Percentiles rank a stretch among this genome's conserved stretches.
These are phyloP conservation scores for Starmerella vitae DNA, from an alignment of 805 yeast genomes.

Conservation along the genomic window DNA sequence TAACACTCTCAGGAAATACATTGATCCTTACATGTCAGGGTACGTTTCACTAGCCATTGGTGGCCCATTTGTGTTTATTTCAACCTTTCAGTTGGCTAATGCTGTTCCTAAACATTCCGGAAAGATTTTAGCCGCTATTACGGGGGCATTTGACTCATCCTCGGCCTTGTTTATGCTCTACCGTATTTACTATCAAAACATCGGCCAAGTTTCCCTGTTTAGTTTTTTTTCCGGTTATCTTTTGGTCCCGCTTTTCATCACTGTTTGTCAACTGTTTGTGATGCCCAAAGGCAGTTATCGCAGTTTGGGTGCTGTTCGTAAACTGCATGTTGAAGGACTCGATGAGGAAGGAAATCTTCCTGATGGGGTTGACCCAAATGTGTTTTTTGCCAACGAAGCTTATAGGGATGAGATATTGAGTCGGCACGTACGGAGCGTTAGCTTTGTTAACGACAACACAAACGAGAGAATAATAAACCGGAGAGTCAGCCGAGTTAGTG, in stretches of 20 bases:
- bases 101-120: constrained; percentile 76
- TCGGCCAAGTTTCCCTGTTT: constrained; percentile 32
- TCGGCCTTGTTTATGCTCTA: constrained; percentile 75
- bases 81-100: constrained; percentile 81
- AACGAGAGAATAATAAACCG: not conserved
- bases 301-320: constrained; percentile 23
- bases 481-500: constrained; percentile 11
- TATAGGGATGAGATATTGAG: constrained; percentile 7
- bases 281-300: constrained; percentile 75
- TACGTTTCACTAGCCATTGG: constrained; percentile 70
- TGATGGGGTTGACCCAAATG: constrained; percentile 4
- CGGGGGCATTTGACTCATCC: constrained; percentile 91
- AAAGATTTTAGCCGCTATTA: constrained; percentile 60
- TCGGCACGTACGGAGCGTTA: constrained; percentile 3
- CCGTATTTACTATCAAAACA: constrained; percentile 45
- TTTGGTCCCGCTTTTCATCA: constrained; percentile 64
- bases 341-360: constrained; percentile 46
- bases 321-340: constrained; percentile 50
- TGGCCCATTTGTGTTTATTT: constrained; percentile 87
- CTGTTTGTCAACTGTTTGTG: constrained; percentile 55
- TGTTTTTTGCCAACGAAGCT: not conserved
- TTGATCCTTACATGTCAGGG: constrained; percentile 61
- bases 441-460: not conserved
- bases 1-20: constrained; percentile 23
- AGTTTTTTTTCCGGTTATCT: constrained; percentile 55